Evolutionary conservation across 371 early-diverging fungal genomes (phyloP).

Genomic region (Apophysomyces elegans): DNA sequence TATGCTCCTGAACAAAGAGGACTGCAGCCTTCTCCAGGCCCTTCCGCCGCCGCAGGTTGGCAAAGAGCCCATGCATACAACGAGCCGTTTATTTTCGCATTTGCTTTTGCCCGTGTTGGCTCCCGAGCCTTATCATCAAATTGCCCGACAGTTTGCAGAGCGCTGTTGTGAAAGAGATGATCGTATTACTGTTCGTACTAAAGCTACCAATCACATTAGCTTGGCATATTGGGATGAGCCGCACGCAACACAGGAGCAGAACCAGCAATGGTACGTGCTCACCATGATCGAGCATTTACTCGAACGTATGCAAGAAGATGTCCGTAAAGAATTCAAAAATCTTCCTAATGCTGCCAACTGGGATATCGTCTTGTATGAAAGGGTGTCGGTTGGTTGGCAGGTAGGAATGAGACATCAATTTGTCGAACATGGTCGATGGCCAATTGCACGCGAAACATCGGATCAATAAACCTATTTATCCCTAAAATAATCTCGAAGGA

Average conservation of each 20-base stretch:
- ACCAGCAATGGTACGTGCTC: slow-evolving; percentile 9
- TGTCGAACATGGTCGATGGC: slow-evolving; percentile 26
- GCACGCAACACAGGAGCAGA: slow-evolving; percentile 23
- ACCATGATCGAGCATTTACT: slow-evolving; percentile 16
- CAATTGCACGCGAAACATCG: slow-evolving; percentile 5
- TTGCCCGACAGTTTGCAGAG: slow-evolving; percentile 11
- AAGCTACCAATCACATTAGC: slow-evolving; percentile 43
- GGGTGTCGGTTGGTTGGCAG: slow-evolving; percentile 21
- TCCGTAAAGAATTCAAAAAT: slow-evolving; percentile 11
- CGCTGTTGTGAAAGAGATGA: neutral
- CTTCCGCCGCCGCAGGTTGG: neutral
- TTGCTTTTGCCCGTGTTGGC: slow-evolving; percentile 31
- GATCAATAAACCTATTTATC: slow-evolving; percentile 14
- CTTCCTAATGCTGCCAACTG: slow-evolving; percentile 16
- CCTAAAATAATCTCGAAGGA: slow-evolving; percentile 36
- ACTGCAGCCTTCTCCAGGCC: neutral
- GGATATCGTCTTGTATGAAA: slow-evolving; percentile 39
- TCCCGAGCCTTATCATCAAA: slow-evolving; percentile 15
- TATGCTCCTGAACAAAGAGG: neutral
- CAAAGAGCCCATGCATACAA: neutral
- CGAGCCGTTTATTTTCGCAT: slow-evolving; percentile 14
- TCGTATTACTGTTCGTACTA: slow-evolving; percentile 25
- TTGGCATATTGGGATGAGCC: slow-evolving; percentile 50
- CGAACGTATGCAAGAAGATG: slow-evolving; percentile 23
- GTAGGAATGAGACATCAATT: slow-evolving; percentile 34